phyloP scores from a whole-genome alignment of 2,329 filamentous ascomycete species.

The Pestalotiopsis sp. region DNA sequence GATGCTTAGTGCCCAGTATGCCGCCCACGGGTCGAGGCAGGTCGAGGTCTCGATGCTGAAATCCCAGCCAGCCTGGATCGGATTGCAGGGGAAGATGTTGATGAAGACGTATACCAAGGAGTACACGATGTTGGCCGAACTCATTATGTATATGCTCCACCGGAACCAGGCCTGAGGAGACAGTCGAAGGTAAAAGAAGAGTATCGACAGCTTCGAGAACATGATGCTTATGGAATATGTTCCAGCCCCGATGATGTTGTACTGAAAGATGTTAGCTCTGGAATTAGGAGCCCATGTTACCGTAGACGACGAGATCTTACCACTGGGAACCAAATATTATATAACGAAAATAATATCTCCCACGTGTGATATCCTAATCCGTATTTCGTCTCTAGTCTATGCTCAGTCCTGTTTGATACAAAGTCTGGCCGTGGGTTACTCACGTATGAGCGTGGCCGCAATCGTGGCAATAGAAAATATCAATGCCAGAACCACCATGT shows the following conservation, averaged over 20 bases:
- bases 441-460: neutral
- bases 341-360: conserved; percentile 8
- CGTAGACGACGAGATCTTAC: neutral
- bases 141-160: neutral
- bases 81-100: conserved; percentile 7
- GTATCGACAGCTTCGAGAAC: conserved; percentile 13
- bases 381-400: neutral
- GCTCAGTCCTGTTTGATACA: neutral
- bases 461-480: conserved; percentile 2
- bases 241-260: conserved; percentile 7
- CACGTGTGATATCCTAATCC: conserved; percentile 13
- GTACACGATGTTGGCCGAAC: neutral
- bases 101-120: conserved; percentile 5
- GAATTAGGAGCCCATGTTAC: neutral
- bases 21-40: conserved; percentile 1
- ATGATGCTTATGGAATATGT: conserved; percentile 8
- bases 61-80: conserved; percentile 7
- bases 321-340: conserved; percentile 10
- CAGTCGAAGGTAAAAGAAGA: conserved; percentile 14
- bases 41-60: conserved; percentile 2
- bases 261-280: neutral
- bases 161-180: conserved; percentile 12
- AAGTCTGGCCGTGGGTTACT: neutral
- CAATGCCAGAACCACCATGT: conserved; percentile 2
- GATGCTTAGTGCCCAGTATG: conserved; percentile 9